phyloP scores from a whole-genome alignment of 2,329 filamentous ascomycete genomes.

The Aspergillus costaricaensis region DNA sequence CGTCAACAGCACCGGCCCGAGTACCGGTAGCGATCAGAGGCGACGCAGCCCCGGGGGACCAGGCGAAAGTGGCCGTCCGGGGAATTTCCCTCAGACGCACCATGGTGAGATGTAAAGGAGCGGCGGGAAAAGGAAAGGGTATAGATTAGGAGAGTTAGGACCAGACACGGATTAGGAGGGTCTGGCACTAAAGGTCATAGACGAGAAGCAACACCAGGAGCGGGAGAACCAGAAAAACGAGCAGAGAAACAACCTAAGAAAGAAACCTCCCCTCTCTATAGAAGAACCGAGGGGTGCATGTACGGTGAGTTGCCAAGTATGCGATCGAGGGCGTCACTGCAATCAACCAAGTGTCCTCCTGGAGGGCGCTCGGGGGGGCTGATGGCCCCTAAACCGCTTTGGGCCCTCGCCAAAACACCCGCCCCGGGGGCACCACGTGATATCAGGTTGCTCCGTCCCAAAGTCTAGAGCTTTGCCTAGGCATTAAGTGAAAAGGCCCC shows the following conservation, averaged over 20 bases:
- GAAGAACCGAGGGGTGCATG: conserved; percentile 31
- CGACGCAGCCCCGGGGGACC: conserved; percentile 78
- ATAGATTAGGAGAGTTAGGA: conserved; percentile 24
- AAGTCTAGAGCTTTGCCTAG: conserved; percentile 7
- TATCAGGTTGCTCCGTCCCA: conserved; percentile 30
- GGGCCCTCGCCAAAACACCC: conserved; percentile 37
- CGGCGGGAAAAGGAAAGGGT: conserved; percentile 21
- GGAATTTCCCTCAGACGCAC: conserved; percentile 95
- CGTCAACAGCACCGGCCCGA: conserved; percentile 89
- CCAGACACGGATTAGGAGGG: conserved; percentile 16
- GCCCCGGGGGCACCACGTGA: conserved; percentile 30
- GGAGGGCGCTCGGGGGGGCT: conserved; percentile 33
- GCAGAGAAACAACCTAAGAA: conserved; percentile 17
- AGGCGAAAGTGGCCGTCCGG: conserved; percentile 94
- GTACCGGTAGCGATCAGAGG: conserved; percentile 92
- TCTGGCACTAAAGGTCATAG: conserved; percentile 21
- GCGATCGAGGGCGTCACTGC: conserved; percentile 25
- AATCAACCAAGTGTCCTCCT: conserved; percentile 46
- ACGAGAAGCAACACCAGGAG: conserved; percentile 11
- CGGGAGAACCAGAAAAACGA: background rate
- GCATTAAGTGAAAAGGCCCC: no score
- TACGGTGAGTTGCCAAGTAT: conserved; percentile 19
- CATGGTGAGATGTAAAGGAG: conserved; percentile 59
- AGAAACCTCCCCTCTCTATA: conserved; percentile 31
- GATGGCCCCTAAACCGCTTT: conserved; percentile 31